phyloP scores from a whole-genome alignment of 2,329 filamentous ascomycete genomes.

The Chaetomium olivaceum region DNA sequence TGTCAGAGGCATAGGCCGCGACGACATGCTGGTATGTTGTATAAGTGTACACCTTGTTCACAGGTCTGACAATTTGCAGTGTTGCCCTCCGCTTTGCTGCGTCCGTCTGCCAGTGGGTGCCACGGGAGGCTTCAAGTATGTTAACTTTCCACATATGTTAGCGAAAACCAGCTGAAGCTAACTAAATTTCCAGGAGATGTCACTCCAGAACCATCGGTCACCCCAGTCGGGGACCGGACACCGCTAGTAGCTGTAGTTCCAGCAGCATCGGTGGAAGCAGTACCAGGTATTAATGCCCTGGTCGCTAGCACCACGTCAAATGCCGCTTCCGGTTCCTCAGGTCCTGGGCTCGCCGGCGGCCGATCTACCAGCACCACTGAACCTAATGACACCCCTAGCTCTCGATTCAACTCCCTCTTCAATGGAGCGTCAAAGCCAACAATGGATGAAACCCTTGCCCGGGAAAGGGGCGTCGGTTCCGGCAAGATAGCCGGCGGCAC shows the following conservation, averaged over 20 bases:
- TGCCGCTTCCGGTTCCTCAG: too few species aligned
- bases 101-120: not conserved
- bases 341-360: too few species aligned
- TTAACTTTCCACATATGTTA: not conserved
- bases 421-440: too few species aligned
- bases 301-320: too few species aligned
- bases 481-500: too few species aligned
- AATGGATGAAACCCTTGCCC: too few species aligned
- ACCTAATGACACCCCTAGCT: too few species aligned
- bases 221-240: not conserved
- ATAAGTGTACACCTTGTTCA: too few species aligned
- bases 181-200: not conserved
- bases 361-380: too few species aligned
- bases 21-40: not conserved
- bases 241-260: too few species aligned
- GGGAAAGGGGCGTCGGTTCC: too few species aligned
- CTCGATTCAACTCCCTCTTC: too few species aligned
- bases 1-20: slow-evolving; percentile 29
- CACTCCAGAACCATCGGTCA: not conserved
- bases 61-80: not conserved
- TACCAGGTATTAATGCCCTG: not conserved
- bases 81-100: not conserved
- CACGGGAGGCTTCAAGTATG: not conserved
- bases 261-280: not conserved
- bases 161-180: not conserved